Evolutionary conservation across 768 basidiomycete genomes (phyloP), one percentile per base, ranked within the genome.

Genomic region (Psilocybe cubensis): DNA sequence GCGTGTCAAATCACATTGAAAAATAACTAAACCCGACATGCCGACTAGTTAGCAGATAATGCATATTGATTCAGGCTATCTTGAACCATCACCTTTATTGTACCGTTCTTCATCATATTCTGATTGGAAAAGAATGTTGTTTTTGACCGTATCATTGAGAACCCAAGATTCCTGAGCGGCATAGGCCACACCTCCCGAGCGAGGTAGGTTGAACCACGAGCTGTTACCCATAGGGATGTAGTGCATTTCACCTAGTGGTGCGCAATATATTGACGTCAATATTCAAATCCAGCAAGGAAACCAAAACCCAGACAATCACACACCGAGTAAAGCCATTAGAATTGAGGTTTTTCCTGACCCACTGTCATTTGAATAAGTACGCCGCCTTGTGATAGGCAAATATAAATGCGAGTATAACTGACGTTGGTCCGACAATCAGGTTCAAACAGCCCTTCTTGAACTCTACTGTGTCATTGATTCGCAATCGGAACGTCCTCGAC

Each of bases 81-180:
- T n/a, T n/a, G 7, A 42, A n/a, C 18, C 10, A 5, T 52, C 17
- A 68, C 67, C 69, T 60, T 85, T 80, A 78, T 85, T 86, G 67
- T 94, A 94, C 17, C 86, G 77, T 58, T 80, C 82, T 68, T 88
- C 86, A 51, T 94, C 86, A 59, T 84, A 90, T 1, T 85, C 80
- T 11, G 83, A 72, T 28, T 90, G 89, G 58, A 95, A 94, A 42
- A 89, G 73, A 56, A 95, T 87, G 64, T 94, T 95, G 44, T 92
- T 86, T 76, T 74, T 76, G 49, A 90, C 87, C 0, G 88, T 90
- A 56, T 87, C 88, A 60, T 88, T 91, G 70, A 87, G 81, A 10
- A 91, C 84, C 89, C 89, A 94, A 3, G 88, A 84, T 66, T 91
- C 89, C 67, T 94, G 91, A 2, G 86, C 86, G 14, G 88, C 87